Evolutionary conservation across 345 rosid species (phyloP).

Genomic region (Adansonia digitata): DNA sequence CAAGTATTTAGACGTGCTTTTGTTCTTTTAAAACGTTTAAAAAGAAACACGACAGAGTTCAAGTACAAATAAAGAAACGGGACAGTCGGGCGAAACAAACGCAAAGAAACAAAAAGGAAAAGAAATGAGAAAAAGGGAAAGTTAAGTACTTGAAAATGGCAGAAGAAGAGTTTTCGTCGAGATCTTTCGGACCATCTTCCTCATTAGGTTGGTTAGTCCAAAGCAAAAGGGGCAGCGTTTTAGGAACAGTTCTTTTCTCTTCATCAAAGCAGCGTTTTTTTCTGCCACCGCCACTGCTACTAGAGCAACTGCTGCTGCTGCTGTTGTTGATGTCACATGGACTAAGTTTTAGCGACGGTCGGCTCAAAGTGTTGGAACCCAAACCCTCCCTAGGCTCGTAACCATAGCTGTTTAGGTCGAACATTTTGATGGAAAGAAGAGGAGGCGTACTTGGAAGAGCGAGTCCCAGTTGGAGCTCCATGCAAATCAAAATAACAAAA

Average conservation of each 20-base stretch:
- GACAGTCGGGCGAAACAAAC: too few species aligned
- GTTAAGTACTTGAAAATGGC: slow-evolving; percentile 5
- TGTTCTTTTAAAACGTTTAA: too few species aligned
- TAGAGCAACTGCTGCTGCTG: background rate
- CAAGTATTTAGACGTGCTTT: too few species aligned
- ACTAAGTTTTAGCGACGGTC: background rate
- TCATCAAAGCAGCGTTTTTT: background rate
- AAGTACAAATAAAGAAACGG: background rate
- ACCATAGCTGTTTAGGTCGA: slow-evolving; percentile 1
- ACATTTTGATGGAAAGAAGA: background rate
- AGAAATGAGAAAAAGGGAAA: background rate
- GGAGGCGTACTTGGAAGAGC: background rate
- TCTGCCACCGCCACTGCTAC: background rate
- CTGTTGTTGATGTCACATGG: background rate
- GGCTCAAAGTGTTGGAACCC: background rate
- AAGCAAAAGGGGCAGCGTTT: slow-evolving; percentile 9
- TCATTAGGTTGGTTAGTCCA: slow-evolving; percentile 3
- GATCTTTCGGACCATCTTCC: background rate
- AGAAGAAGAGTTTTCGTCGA: background rate
- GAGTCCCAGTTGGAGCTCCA: slow-evolving; percentile 14
- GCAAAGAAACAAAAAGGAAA: background rate
- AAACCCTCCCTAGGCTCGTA: background rate
- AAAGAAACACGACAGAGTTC: background rate
- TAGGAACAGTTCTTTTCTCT: background rate
- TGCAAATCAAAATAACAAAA: background rate